phyloP scores from a whole-genome alignment of 1,284 basidiomycete genomes.

The Neonothopanus nambi region DNA sequence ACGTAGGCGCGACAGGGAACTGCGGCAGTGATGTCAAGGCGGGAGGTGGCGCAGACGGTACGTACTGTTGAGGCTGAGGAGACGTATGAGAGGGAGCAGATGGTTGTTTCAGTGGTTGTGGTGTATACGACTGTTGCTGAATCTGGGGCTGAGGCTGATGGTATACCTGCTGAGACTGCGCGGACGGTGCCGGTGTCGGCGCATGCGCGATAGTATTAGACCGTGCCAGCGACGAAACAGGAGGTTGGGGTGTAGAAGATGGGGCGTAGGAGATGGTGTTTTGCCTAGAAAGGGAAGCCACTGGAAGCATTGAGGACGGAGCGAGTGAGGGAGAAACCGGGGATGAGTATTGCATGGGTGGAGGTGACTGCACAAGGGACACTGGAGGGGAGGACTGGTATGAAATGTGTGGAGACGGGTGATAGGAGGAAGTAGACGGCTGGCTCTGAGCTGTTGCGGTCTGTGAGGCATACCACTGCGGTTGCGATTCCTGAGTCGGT shows the following conservation, averaged over 20 bases:
- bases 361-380: background rate
- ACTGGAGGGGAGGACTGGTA: slow-evolving; percentile 20
- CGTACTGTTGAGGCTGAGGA: slow-evolving; percentile 25
- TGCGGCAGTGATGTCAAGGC: slow-evolving; percentile 41
- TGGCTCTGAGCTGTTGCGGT: background rate
- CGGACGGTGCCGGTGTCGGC: slow-evolving; percentile 28
- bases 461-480: slow-evolving; percentile 11
- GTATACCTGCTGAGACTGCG: slow-evolving; percentile 17
- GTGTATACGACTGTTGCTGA: slow-evolving; percentile 4
- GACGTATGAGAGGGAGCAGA: slow-evolving; percentile 22
- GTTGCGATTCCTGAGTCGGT: slow-evolving; percentile 13
- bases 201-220: slow-evolving; percentile 39
- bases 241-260: slow-evolving; percentile 19
- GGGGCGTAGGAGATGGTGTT: slow-evolving; percentile 32
- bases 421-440: background rate
- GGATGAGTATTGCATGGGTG: background rate
- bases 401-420: slow-evolving; percentile 17
- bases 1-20: slow-evolving; percentile 73
- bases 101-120: slow-evolving; percentile 27
- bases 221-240: slow-evolving; percentile 34
- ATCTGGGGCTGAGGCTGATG: slow-evolving; percentile 26
- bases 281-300: slow-evolving; percentile 31
- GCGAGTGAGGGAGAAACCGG: slow-evolving; percentile 7
- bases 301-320: slow-evolving; percentile 18
- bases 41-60: slow-evolving; percentile 29